These are phyloP conservation scores for Hymenoscyphus repandus DNA, from an alignment of 2,329 filamentous ascomycete genomes.

Conservation along the genomic window DNA sequence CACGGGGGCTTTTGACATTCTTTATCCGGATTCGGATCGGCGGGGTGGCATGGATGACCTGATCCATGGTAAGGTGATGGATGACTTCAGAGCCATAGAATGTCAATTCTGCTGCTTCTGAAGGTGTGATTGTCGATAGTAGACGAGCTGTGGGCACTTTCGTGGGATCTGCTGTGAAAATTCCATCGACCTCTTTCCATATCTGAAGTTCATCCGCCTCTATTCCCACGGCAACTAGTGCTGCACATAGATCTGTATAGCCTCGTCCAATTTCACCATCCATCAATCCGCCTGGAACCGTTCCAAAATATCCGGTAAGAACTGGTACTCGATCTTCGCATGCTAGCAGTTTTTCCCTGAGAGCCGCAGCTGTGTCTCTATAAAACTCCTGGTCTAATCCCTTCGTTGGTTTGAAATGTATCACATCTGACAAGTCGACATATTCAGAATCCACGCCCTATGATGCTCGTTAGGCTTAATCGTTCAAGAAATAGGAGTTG, in stretches of 20 bases:
- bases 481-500: background rate
- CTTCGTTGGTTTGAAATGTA: slow-evolving; percentile 58
- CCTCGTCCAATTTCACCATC: slow-evolving; percentile 86
- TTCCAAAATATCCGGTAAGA: slow-evolving; percentile 91
- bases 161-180: slow-evolving; percentile 77
- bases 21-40: slow-evolving; percentile 85
- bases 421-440: slow-evolving; percentile 78
- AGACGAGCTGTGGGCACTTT: slow-evolving; percentile 91
- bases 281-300: slow-evolving; percentile 83
- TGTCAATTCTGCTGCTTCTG: slow-evolving; percentile 92
- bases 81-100: slow-evolving; percentile 96
- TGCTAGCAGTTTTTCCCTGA: slow-evolving; percentile 58
- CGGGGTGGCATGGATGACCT: slow-evolving; percentile 74
- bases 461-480: slow-evolving; percentile 3
- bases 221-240: slow-evolving; percentile 84
- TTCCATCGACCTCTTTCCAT: slow-evolving; percentile 98
- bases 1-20: slow-evolving; percentile 82
- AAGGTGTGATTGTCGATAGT: slow-evolving; percentile 83
- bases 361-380: slow-evolving; percentile 52
- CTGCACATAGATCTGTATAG: slow-evolving; percentile 94
- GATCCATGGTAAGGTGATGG: slow-evolving; percentile 98
- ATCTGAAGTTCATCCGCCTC: slow-evolving; percentile 86
- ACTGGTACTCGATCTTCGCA: slow-evolving; percentile 69
- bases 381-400: slow-evolving; percentile 67
- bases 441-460: slow-evolving; percentile 80